A percentile compares a stretch with the other conserved stretches of the same genome.
Evolutionary conservation across 2,329 filamentous ascomycete genomes (phyloP).

Genomic region (Lithohypha guttulata): DNA sequence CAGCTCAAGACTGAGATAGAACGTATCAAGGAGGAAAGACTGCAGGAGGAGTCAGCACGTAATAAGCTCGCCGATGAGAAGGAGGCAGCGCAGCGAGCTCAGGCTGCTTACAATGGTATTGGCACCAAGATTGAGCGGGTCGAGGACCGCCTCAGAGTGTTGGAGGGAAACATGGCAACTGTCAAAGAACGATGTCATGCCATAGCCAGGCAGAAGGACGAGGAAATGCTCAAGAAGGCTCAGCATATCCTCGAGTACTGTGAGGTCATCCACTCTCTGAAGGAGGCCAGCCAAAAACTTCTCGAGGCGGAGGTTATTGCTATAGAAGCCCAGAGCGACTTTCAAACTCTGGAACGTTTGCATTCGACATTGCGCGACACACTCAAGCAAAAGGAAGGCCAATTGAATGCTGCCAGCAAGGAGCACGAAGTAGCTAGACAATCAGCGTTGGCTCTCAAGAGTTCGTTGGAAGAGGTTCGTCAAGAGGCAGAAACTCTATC

Average conservation of each 20-base stretch:
- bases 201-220: conserved; percentile 46
- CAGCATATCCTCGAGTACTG: conserved; percentile 46
- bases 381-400: conserved; percentile 32
- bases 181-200: conserved; percentile 39
- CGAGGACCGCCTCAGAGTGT: conserved; percentile 36
- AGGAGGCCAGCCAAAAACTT: conserved; percentile 50
- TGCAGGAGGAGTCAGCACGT: not conserved
- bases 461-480: conserved; percentile 19
- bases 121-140: conserved; percentile 31
- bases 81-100: conserved; percentile 53
- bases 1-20: conserved; percentile 8
- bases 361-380: conserved; percentile 49
- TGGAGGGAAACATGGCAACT: conserved; percentile 31
- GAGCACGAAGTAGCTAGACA: conserved; percentile 15
- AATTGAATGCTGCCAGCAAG: conserved; percentile 28
- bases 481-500: conserved; percentile 24
- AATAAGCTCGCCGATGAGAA: conserved; percentile 46
- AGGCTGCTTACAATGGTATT: conserved; percentile 33
- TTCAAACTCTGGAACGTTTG: conserved; percentile 54
- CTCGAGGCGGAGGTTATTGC: conserved; percentile 59
- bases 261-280: conserved; percentile 52
- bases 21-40: conserved; percentile 12
- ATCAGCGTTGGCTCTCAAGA: conserved; percentile 11
- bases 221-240: conserved; percentile 46
- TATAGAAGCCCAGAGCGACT: conserved; percentile 76